Conservation (phyloP, 2,329 filamentous ascomycete genomes). For the Aspergillus ochraceus region DNA sequence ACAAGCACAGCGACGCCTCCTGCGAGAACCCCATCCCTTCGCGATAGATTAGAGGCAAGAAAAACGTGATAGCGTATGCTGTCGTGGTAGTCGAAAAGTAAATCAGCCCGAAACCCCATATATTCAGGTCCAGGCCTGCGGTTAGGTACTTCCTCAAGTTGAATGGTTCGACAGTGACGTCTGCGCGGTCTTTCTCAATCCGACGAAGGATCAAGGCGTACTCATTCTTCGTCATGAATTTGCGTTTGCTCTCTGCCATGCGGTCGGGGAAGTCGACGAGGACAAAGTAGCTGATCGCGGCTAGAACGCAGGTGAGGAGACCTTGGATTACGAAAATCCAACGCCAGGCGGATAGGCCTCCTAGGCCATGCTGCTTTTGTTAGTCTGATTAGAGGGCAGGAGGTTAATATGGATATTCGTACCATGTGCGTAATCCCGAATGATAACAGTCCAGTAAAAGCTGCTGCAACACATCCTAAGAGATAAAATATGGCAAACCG, state of each 20-base stretch:
- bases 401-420: not conserved
- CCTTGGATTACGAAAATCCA: slow-evolving; percentile 63
- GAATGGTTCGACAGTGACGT: slow-evolving; percentile 51
- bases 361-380: slow-evolving; percentile 24
- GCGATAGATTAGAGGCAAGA: slow-evolving; percentile 18
- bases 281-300: slow-evolving; percentile 54
- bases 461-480: slow-evolving; percentile 65
- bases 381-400: not conserved
- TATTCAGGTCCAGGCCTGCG: slow-evolving; percentile 54
- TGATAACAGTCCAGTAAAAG: slow-evolving; percentile 67
- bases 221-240: slow-evolving; percentile 56
- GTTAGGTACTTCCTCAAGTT: slow-evolving; percentile 49
- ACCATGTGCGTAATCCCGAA: slow-evolving; percentile 59
- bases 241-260: slow-evolving; percentile 40
- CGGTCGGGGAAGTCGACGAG: slow-evolving; percentile 66
- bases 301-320: slow-evolving; percentile 56
- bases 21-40: slow-evolving; percentile 30
- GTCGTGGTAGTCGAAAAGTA: slow-evolving; percentile 24
- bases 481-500: slow-evolving; percentile 70
- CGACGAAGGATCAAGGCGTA: slow-evolving; percentile 34
- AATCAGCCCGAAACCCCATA: slow-evolving; percentile 56
- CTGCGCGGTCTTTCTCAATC: slow-evolving; percentile 60
- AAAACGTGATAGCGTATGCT: slow-evolving; percentile 20
- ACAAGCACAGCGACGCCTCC: slow-evolving; percentile 26
- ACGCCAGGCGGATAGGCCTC: slow-evolving; percentile 59